Evolutionary conservation across 805 yeast species (phyloP).

Genomic region (Nakazawaea holstii): DNA sequence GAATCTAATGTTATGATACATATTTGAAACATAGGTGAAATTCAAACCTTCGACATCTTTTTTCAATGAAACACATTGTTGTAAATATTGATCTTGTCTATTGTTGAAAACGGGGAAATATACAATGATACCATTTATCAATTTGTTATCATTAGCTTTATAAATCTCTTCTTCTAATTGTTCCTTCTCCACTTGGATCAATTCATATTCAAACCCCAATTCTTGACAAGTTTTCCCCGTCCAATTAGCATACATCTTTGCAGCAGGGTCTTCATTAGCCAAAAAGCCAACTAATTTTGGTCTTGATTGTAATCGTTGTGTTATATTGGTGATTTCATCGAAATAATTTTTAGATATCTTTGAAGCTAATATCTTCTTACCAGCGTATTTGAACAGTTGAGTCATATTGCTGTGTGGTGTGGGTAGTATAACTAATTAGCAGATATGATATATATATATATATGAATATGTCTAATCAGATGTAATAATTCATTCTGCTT

Average conservation of each 20-base stretch:
- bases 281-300: constrained; percentile 88
- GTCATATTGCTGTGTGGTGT: not conserved
- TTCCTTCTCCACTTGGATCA: constrained; percentile 69
- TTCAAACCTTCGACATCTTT: constrained; percentile 97
- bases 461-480: too few relatives aligned
- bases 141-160: constrained; percentile 71
- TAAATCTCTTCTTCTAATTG: constrained; percentile 79
- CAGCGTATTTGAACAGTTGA: constrained; percentile 32
- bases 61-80: constrained; percentile 84
- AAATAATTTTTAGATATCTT: constrained; percentile 78
- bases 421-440: too few relatives aligned
- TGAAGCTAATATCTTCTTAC: constrained; percentile 82
- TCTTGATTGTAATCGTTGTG: constrained; percentile 38
- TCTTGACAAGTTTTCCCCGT: constrained; percentile 86
- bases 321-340: constrained; percentile 62
- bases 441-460: not conserved
- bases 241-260: constrained; percentile 93
- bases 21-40: constrained; percentile 84
- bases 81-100: constrained; percentile 91
- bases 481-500: too few relatives aligned
- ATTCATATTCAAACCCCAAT: constrained; percentile 80
- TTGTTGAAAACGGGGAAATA: constrained; percentile 97
- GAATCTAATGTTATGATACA: constrained; percentile 89
- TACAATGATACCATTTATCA: constrained; percentile 89
- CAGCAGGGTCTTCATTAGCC: constrained; percentile 94